Evolutionary conservation across 78 protist genomes (phyloP), one percentile per base, ranked within the genome.

Genomic region (Chrysochromulina tobinii): DNA sequence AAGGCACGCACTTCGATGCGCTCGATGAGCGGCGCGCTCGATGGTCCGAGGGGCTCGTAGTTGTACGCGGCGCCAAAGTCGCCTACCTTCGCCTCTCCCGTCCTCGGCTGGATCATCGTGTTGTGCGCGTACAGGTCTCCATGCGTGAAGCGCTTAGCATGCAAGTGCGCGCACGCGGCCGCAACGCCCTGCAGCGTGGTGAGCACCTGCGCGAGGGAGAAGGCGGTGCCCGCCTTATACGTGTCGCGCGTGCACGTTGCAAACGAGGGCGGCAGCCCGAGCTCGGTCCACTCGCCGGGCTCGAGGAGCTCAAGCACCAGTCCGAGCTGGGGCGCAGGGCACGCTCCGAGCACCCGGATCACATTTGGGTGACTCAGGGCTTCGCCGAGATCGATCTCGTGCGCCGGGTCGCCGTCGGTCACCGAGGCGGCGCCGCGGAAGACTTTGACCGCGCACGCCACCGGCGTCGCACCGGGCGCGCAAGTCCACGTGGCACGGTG

Each of bases 161-260:
- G 77, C 51, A 68, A 50, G 50, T 68, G 77, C 14, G 77, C 77
- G 77, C 77, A 68, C 51, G 77, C 77, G 51, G 77, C 27, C 9
- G 77, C 77, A 50, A 68, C 50, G 77, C 77, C 77, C 50, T 12
- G 9, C 12, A 68, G 77, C 77, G 77, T 14, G 51, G 23, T 11
- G 51, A n/a, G 51, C 21, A n/a, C 77, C 11, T 25, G n/a, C 21
- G 77, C 14, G 23, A 14, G 48, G 51, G 48, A 11, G 14, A 21
- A 68, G 8, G 51, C 14, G 50, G 27, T 68, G 77, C 50, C 77
- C 11, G 27, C 84, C 14, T 69, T 11, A 58, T 91, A 93, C 15
- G 92, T 59, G 81, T 79, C 89, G 3, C 92, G 94, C 23, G 72
- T 53, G 68, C 64, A n/a, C 66, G 86, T 73, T 15, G 89, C 94